These are phyloP conservation scores for Exophiala viscosa DNA, from an alignment of 2,329 filamentous ascomycete genomes.

Conservation along the genomic window DNA sequence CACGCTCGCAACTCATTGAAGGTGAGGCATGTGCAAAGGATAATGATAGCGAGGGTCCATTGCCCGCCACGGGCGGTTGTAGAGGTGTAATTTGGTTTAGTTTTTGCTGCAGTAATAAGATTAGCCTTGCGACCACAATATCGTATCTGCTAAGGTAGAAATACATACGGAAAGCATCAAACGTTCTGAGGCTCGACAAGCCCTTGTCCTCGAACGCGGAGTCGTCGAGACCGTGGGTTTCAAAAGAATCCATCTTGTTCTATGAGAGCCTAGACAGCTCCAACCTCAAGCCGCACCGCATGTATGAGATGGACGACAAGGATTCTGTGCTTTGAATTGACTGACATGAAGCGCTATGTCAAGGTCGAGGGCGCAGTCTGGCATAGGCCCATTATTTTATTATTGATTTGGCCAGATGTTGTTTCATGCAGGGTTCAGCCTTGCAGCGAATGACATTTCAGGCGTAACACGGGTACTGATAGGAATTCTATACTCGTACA, in stretches of 20 bases:
- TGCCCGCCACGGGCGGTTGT: constrained; percentile 82
- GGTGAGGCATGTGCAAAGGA: constrained; percentile 71
- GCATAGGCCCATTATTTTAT: neutral
- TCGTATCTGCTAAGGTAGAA: neutral
- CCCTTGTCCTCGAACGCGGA: constrained; percentile 73
- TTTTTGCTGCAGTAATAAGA: constrained; percentile 66
- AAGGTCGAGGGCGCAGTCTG: neutral
- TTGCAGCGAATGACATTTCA: neutral
- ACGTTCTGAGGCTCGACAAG: constrained; percentile 65
- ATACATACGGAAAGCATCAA: constrained; percentile 90
- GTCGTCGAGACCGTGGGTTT: constrained; percentile 67
- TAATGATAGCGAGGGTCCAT: constrained; percentile 80
- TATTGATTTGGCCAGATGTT: constrained; percentile 19
- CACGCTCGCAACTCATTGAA: constrained; percentile 75
- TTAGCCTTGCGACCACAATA: neutral
- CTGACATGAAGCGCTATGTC: neutral
- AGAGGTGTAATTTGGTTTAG: constrained; percentile 87
- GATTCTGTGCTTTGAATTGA: neutral
- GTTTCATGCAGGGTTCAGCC: constrained; percentile 22
- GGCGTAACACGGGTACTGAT: neutral
- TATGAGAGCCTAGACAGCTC: constrained; percentile 13
- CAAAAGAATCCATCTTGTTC: constrained; percentile 21
- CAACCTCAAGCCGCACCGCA: constrained; percentile 10
- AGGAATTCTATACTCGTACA: neutral
- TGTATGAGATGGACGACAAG: constrained; percentile 6